Conservation (phyloP, 148 eudicot species). For the Diospyros lotus region DNA sequence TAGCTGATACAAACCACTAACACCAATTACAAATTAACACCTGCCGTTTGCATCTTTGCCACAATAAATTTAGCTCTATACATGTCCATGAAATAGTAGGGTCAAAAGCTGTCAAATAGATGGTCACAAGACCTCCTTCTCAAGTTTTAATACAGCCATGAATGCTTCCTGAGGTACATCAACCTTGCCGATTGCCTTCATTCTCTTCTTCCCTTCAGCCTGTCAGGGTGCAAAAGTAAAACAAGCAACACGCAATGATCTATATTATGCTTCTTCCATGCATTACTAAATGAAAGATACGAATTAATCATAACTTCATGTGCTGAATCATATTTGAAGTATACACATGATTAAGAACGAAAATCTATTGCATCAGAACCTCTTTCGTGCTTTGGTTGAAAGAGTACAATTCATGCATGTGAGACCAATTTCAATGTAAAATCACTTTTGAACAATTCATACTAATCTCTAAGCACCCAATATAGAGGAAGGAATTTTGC, state of each 20-base stretch:
- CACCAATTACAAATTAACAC: background rate
- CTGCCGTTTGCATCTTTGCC: background rate
- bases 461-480: too few species aligned
- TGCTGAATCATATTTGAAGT: background rate
- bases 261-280: background rate
- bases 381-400: background rate
- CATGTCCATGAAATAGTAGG: background rate
- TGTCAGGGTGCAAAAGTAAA: conserved; percentile 17
- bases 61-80: background rate
- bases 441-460: background rate
- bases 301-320: background rate
- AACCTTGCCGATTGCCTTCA: conserved; percentile 90
- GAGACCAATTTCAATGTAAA: background rate
- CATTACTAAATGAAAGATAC: background rate
- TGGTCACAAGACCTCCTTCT: conserved; percentile 82
- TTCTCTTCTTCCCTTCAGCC: conserved; percentile 99
- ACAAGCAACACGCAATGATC: background rate
- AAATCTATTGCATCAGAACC: background rate
- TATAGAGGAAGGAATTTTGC: too few species aligned
- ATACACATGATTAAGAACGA: background rate
- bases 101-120: conserved; percentile 16
- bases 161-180: conserved; percentile 99
- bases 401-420: background rate
- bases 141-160: conserved; percentile 97
- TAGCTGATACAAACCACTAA: too few species aligned